Conservation (phyloP, 495 filamentous ascomycete species). For the Durotheca rogersii region DNA sequence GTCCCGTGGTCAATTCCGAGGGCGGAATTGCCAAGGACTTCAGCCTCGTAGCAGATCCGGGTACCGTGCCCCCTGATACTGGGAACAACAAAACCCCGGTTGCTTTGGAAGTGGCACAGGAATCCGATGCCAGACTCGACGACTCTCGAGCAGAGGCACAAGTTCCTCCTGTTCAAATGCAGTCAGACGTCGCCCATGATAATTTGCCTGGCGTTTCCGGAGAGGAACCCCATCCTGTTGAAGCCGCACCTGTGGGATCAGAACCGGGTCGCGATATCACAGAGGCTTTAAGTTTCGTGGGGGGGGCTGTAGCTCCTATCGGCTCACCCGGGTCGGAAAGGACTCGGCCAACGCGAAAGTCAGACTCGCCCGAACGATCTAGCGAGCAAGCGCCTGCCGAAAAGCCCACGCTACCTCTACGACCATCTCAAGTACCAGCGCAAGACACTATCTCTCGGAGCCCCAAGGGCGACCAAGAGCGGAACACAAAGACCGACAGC, state of each 20-base stretch:
- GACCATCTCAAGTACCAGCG: background rate
- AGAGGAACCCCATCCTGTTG: background rate
- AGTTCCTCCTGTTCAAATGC: background rate
- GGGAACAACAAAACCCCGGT: background rate
- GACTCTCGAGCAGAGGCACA: background rate
- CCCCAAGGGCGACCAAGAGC: background rate
- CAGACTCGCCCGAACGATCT: background rate
- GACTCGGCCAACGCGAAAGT: background rate
- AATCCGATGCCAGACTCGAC: background rate
- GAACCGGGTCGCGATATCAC: background rate
- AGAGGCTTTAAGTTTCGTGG: background rate
- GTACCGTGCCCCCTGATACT: background rate
- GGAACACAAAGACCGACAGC: background rate
- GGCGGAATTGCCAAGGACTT: background rate
- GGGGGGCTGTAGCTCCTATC: background rate
- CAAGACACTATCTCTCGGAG: background rate
- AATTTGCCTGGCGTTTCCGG: background rate
- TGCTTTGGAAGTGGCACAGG: background rate
- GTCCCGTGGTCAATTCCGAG: background rate
- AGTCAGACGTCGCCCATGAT: background rate
- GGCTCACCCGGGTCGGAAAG: background rate
- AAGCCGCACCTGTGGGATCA: background rate
- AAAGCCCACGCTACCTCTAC: slow-evolving; percentile 3
- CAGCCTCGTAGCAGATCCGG: background rate
- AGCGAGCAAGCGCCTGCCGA: background rate